Percentiles rank a stretch among this genome's conserved stretches.
phyloP scores from a whole-genome alignment of 1,139 yeast genomes.

The Scheffersomyces stambukii region DNA sequence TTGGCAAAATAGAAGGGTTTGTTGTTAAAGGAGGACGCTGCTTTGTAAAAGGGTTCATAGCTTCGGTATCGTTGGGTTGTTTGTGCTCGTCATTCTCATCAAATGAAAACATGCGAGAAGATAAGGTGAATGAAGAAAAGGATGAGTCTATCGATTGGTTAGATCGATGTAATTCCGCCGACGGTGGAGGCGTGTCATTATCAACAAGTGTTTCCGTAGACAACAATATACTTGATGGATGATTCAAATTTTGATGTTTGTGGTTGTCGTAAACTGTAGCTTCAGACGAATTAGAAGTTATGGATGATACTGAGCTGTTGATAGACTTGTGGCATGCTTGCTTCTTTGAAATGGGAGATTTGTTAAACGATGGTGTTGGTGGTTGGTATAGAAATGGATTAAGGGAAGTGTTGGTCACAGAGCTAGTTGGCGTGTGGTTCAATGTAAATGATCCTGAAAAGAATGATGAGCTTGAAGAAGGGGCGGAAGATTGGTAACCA shows the following conservation, averaged over 20 bases:
- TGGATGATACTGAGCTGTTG: constrained; percentile 18
- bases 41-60: constrained; percentile 1
- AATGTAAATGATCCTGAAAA: no score
- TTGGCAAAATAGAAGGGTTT: no score
- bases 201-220: constrained; percentile 26
- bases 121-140: no score
- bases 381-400: no score
- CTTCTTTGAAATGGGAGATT: neutral
- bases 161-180: constrained; percentile 5
- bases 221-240: constrained; percentile 4
- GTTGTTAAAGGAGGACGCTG: constrained; percentile 11
- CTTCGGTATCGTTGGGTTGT: neutral
- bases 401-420: no score
- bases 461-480: no score
- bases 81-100: constrained; percentile 12
- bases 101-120: constrained; percentile 10
- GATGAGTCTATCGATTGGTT: constrained; percentile 8
- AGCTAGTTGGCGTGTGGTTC: no score
- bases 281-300: constrained; percentile 15
- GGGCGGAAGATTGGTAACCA: no score
- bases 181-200: constrained; percentile 9
- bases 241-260: neutral
- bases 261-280: constrained; percentile 13
- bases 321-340: constrained; percentile 12
- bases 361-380: constrained; percentile 1